Evolutionary conservation across 306 rosid species (phyloP).

Genomic region (Castanea sativa): DNA sequence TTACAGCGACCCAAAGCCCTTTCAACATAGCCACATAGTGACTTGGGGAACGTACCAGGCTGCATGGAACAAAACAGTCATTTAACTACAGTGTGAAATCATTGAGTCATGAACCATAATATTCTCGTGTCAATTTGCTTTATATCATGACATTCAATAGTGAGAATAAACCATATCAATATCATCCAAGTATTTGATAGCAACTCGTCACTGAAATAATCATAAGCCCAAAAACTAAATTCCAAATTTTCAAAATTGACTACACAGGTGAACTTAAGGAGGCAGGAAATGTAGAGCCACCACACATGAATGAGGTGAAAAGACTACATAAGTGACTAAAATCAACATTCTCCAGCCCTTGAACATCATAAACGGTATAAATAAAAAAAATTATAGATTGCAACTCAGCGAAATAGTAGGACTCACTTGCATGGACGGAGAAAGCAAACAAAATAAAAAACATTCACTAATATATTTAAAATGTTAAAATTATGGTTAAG

Average conservation of each 20-base stretch:
- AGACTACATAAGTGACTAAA: not conserved
- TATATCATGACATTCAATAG: not conserved
- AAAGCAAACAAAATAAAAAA: not conserved
- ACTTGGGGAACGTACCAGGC: slow-evolving; percentile 91
- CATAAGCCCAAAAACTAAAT: not conserved
- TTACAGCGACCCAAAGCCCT: slow-evolving; percentile 96
- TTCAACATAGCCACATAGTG: slow-evolving; percentile 90
- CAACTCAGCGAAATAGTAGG: not conserved
- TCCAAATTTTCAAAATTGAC: not conserved
- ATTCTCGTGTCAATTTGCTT: not conserved
- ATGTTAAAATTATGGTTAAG: not conserved
- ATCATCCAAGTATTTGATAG: not conserved
- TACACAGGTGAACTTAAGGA: not conserved
- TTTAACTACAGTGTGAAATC: not conserved
- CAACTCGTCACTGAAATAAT: not conserved
- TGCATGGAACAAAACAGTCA: slow-evolving; percentile 38
- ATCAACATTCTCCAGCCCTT: not conserved
- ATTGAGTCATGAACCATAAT: not conserved
- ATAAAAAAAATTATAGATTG: not conserved
- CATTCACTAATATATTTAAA: not conserved
- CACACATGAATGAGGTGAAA: not conserved
- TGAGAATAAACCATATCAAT: not conserved
- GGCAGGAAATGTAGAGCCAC: not conserved
- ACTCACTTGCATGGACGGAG: not conserved
- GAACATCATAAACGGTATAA: not conserved